Conservation (phyloP, 352 stramenopile species). For the Globisporangium camurandrum region DNA sequence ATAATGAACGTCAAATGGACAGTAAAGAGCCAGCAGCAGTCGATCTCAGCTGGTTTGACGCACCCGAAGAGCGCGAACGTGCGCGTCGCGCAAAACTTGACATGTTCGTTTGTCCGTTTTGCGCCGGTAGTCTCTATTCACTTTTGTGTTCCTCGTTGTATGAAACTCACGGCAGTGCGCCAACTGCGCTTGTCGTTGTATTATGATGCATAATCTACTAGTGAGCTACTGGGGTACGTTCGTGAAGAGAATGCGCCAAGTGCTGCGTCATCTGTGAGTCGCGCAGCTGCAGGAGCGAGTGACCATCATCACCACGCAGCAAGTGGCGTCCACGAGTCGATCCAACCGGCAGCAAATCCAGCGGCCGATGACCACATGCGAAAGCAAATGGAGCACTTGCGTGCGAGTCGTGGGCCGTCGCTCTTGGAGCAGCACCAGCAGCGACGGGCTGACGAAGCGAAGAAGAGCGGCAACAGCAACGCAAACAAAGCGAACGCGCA, state of each 20-base stretch:
- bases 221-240: conserved; percentile 76
- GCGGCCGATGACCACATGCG: conserved; percentile 61
- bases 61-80: conserved; percentile 72
- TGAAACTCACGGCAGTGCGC: not conserved
- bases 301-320: conserved; percentile 3
- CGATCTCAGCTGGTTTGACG: conserved; percentile 79
- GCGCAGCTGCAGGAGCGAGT: conserved; percentile 4
- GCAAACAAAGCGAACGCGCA: conserved; percentile 12
- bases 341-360: conserved; percentile 54
- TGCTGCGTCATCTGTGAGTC: conserved; percentile 11
- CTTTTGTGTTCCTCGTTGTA: not conserved
- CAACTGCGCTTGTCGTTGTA: not conserved
- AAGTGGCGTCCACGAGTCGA: conserved; percentile 48
- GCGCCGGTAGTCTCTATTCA: not conserved
- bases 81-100: conserved; percentile 74
- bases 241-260: conserved; percentile 58
- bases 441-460: conserved; percentile 44
- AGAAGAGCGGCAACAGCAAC: conserved; percentile 11
- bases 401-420: conserved; percentile 52
- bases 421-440: conserved; percentile 75
- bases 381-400: conserved; percentile 56
- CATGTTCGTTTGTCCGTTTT: conserved; percentile 35
- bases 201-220: conserved; percentile 8
- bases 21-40: conserved; percentile 69
- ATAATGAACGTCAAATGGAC: conserved; percentile 5